phyloP scores from a whole-genome alignment of 139 green algal genomes.

The Micractinium sp. region DNA sequence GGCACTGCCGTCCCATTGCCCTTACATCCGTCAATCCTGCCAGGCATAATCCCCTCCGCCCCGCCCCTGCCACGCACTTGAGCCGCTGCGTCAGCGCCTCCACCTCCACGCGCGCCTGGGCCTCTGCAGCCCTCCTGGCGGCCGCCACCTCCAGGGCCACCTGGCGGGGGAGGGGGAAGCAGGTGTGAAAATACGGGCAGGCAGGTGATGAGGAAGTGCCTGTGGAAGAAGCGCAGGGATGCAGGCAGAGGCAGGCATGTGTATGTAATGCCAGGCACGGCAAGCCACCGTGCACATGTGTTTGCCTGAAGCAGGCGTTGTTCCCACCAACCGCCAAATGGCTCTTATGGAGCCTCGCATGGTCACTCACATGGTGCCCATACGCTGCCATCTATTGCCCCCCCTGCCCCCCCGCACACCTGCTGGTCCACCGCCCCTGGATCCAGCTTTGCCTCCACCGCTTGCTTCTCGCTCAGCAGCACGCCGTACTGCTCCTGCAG shows the following conservation, averaged over 20 bases:
- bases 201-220: background rate
- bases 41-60: background rate
- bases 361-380: background rate
- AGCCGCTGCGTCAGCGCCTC: constrained; percentile 38
- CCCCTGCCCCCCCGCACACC: background rate
- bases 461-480: constrained; percentile 33
- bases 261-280: background rate
- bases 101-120: constrained; percentile 49
- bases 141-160: constrained; percentile 10
- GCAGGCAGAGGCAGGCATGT: background rate
- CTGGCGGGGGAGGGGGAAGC: background rate
- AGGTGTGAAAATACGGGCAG: background rate
- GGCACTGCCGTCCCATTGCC: no score
- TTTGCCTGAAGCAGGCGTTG: background rate
- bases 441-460: constrained; percentile 37
- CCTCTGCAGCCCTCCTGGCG: constrained; percentile 26
- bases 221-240: no score
- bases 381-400: background rate
- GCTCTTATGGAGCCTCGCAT: no score
- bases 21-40: no score
- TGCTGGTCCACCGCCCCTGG: constrained; percentile 25
- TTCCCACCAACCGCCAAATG: background rate
- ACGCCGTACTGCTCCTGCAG: constrained; percentile 14
- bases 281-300: background rate
- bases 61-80: background rate